Evolutionary conservation across 768 basidiomycete species (phyloP).

Genomic region (Ramaria rubella): DNA sequence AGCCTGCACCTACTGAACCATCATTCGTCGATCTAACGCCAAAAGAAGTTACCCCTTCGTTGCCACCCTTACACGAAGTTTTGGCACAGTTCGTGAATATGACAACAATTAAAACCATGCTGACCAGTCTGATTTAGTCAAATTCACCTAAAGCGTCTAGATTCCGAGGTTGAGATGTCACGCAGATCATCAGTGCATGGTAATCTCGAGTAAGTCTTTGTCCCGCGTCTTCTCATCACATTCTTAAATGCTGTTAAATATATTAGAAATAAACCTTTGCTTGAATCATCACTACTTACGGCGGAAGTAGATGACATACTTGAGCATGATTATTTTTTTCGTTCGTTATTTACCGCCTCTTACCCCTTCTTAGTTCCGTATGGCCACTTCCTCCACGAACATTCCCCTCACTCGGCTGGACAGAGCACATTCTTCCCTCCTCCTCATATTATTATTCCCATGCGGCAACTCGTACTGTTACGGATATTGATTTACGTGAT

Average conservation of each 20-base stretch:
- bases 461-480: slow-evolving; percentile 52
- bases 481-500: slow-evolving; percentile 61
- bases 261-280: neutral
- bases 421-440: slow-evolving; percentile 70
- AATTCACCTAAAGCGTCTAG: neutral
- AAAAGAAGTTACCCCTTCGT: neutral
- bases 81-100: neutral
- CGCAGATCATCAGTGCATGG: neutral
- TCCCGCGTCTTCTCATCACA: neutral
- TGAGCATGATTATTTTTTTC: slow-evolving; percentile 6
- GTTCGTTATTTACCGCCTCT: neutral
- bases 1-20: slow-evolving; percentile 2
- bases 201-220: neutral
- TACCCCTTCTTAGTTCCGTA: slow-evolving; percentile 16
- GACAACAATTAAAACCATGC: neutral
- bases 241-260: neutral
- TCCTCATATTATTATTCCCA: slow-evolving; percentile 65
- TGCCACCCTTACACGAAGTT: slow-evolving; percentile 5
- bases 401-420: slow-evolving; percentile 61
- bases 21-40: slow-evolving; percentile 2
- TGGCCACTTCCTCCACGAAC: slow-evolving; percentile 26
- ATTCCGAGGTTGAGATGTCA: neutral
- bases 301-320: slow-evolving; percentile 7
- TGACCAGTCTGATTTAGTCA: neutral
- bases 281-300: slow-evolving; percentile 1